These are phyloP conservation scores for Mycena venus DNA, from an alignment of 768 basidiomycete genomes.

Conservation along the genomic window DNA sequence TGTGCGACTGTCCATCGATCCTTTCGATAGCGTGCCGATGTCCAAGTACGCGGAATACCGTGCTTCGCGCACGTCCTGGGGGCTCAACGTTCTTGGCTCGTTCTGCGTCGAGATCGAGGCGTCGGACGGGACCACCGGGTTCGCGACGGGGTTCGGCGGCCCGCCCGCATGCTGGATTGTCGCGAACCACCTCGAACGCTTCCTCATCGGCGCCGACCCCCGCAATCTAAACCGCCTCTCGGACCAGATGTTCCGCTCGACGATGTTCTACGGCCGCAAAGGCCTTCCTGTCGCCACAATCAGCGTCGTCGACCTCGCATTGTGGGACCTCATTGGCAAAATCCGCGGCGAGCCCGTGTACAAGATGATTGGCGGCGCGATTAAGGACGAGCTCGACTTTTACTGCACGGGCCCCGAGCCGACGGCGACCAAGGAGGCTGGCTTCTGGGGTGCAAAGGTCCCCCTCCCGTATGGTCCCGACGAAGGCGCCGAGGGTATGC, in stretches of 20 bases:
- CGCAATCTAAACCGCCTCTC: slow-evolving; percentile 44
- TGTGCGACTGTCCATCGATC: not conserved
- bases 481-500: slow-evolving; percentile 42
- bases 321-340: slow-evolving; percentile 49
- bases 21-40: slow-evolving; percentile 35
- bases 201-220: slow-evolving; percentile 46
- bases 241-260: slow-evolving; percentile 47
- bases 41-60: slow-evolving; percentile 44
- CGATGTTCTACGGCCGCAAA: slow-evolving; percentile 48
- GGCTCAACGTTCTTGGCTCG: slow-evolving; percentile 46
- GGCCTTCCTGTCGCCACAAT: slow-evolving; percentile 47
- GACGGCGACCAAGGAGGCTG: slow-evolving; percentile 40
- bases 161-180: slow-evolving; percentile 50
- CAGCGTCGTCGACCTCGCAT: slow-evolving; percentile 45
- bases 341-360: slow-evolving; percentile 46
- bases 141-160: slow-evolving; percentile 48
- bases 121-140: slow-evolving; percentile 45
- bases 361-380: slow-evolving; percentile 48
- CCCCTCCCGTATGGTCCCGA: slow-evolving; percentile 47
- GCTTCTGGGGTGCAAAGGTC: slow-evolving; percentile 47
- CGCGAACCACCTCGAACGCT: slow-evolving; percentile 43
- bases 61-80: slow-evolving; percentile 43
- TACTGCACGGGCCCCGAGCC: slow-evolving; percentile 46
- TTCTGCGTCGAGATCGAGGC: slow-evolving; percentile 46
- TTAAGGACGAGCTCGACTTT: slow-evolving; percentile 43